Evolutionary conservation across 108 stramenopile genomes (phyloP).

Genomic region (Mediolabrus comicus): DNA sequence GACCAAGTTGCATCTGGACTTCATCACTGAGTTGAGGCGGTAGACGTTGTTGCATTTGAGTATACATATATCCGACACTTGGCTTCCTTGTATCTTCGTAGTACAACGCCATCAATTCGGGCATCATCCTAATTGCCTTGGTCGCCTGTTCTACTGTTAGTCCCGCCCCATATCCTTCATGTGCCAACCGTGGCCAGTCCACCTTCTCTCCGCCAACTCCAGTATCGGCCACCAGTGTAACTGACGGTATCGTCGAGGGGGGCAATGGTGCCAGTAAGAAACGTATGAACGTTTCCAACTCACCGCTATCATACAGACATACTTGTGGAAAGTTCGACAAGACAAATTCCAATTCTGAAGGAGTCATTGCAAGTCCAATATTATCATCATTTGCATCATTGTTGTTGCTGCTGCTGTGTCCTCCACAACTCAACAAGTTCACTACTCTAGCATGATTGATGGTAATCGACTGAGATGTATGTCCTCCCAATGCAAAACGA

Average conservation of each 20-base stretch:
- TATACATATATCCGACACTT: conserved; percentile 36
- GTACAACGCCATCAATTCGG: conserved; percentile 44
- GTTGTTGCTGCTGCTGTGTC: background rate
- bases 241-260: background rate
- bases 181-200: conserved; percentile 31
- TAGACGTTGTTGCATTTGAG: conserved; percentile 6
- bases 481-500: conserved; percentile 20
- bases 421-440: background rate
- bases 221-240: conserved; percentile 24
- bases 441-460: conserved; percentile 13
- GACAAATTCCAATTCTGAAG: conserved; percentile 15
- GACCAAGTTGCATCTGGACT: conserved; percentile 23
- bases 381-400: background rate
- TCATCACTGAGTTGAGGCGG: conserved; percentile 30
- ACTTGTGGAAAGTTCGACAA: conserved; percentile 45
- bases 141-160: conserved; percentile 42
- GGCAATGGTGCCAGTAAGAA: conserved; percentile 48
- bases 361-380: conserved; percentile 22
- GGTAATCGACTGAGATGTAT: conserved; percentile 12
- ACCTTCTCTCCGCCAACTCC: conserved; percentile 19
- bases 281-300: conserved; percentile 33
- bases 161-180: conserved; percentile 52
- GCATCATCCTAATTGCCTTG: conserved; percentile 40
- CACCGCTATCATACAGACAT: conserved; percentile 41
- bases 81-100: conserved; percentile 46